A percentile compares a stretch with the other conserved stretches of the same genome.
Evolutionary conservation across 2,329 filamentous ascomycete species (phyloP).

Genomic region (Penicillium freii): DNA sequence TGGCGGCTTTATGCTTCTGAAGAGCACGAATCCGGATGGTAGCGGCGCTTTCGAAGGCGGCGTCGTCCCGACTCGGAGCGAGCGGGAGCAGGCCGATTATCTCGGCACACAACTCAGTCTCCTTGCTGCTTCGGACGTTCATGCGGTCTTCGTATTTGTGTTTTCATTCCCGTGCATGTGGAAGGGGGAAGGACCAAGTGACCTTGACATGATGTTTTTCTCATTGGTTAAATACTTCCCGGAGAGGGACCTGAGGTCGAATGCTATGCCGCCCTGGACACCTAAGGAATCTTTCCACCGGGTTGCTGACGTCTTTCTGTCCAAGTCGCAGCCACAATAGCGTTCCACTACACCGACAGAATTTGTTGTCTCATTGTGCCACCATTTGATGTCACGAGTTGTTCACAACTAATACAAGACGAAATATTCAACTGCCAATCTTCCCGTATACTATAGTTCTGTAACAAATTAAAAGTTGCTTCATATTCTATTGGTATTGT

Average conservation of each 20-base stretch:
- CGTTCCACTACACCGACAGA: not conserved
- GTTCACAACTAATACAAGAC: too few relatives aligned
- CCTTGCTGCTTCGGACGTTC: not conserved
- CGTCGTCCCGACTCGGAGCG: not conserved
- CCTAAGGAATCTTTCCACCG: not conserved
- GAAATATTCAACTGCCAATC: too few relatives aligned
- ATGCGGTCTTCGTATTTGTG: not conserved
- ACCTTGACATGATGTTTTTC: not conserved
- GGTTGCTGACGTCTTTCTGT: not conserved
- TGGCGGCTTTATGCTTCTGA: not conserved
- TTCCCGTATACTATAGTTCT: too few relatives aligned
- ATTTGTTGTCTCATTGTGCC: not conserved
- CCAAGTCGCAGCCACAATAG: not conserved
- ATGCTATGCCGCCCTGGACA: not conserved
- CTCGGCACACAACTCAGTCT: not conserved
- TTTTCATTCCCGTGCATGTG: not conserved
- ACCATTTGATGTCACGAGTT: not conserved
- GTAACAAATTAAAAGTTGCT: too few relatives aligned
- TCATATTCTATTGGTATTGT: slow-evolving; percentile 28
- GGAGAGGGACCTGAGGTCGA: not conserved
- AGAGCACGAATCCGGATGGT: not conserved
- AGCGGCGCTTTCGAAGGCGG: not conserved
- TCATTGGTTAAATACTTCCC: not conserved
- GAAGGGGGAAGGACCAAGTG: not conserved
- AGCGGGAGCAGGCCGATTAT: not conserved